These are phyloP conservation scores for Trametes meyenii DNA, from an alignment of 768 basidiomycete genomes.

Conservation along the genomic window DNA sequence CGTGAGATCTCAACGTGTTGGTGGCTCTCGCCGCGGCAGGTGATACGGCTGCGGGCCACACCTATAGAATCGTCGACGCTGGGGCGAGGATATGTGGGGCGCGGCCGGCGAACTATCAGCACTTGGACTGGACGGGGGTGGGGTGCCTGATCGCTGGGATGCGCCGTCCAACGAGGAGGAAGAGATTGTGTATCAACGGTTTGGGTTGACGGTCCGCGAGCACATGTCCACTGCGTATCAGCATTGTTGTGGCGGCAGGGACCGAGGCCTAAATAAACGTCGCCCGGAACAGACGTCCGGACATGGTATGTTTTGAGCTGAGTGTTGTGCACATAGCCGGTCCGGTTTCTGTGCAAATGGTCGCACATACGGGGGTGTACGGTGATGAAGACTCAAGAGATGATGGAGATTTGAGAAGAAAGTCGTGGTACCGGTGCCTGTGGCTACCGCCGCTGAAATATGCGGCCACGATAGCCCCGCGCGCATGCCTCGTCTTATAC, in stretches of 20 bases:
- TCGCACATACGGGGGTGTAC: no score
- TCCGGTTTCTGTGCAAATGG: no score
- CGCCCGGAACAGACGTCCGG: background rate
- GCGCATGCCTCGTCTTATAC: constrained; percentile 70
- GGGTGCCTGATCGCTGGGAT: constrained; percentile 17
- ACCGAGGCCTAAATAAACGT: no score
- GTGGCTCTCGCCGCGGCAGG: background rate
- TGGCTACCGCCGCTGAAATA: background rate
- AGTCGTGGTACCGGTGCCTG: background rate
- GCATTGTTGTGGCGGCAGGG: background rate
- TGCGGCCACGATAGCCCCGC: constrained; percentile 3
- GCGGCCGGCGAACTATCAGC: constrained; percentile 4
- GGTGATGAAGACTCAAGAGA: no score
- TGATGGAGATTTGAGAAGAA: background rate
- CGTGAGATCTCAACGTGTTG: background rate
- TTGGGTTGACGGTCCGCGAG: background rate
- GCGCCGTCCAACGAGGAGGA: constrained; percentile 10
- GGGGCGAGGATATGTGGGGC: background rate
- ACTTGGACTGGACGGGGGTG: background rate
- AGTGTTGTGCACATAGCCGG: no score
- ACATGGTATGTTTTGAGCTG: background rate
- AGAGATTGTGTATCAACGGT: constrained; percentile 15
- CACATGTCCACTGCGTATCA: constrained; percentile 3
- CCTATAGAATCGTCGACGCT: background rate
- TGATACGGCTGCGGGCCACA: background rate